Percentiles rank a stretch among this genome's conserved stretches.
Evolutionary conservation across 495 filamentous ascomycete genomes (phyloP).

Genomic region (Trichoderma erinaceum): DNA sequence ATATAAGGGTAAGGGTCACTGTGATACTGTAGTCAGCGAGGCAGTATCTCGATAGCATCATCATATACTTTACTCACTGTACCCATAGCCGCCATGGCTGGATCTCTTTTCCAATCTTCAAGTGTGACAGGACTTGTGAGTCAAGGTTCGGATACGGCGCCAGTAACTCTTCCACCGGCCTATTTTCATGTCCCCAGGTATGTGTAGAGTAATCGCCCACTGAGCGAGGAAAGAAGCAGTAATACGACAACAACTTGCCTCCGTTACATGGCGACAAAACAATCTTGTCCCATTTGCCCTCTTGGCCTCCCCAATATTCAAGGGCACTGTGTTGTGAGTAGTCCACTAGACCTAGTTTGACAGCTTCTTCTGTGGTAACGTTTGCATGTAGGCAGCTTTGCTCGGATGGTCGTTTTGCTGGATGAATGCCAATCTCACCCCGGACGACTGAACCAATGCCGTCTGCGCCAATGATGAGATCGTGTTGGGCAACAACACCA

Average conservation of each 20-base stretch:
- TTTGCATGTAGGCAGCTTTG: conserved; percentile 20
- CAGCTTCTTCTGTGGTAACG: conserved; percentile 31
- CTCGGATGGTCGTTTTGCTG: conserved; percentile 19
- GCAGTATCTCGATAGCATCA: background rate
- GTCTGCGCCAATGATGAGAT: conserved; percentile 28
- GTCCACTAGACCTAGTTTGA: conserved; percentile 37
- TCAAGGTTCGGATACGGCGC: conserved; percentile 42
- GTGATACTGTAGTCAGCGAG: conserved; percentile 22
- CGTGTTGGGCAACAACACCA: conserved; percentile 22
- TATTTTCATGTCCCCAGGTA: conserved; percentile 34
- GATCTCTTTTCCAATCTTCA: conserved; percentile 40
- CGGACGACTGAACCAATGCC: conserved; percentile 22
- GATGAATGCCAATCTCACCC: conserved; percentile 19
- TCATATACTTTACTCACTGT: conserved; percentile 21
- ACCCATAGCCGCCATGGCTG: conserved; percentile 46
- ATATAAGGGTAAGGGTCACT: conserved; percentile 28
- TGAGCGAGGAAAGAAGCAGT: conserved; percentile 46
- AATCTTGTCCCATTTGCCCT: conserved; percentile 41
- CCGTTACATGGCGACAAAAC: conserved; percentile 45
- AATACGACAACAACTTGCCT: conserved; percentile 42
- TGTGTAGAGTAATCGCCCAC: conserved; percentile 38
- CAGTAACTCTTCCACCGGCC: conserved; percentile 33
- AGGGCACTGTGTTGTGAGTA: conserved; percentile 40
- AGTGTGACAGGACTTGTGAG: conserved; percentile 33
- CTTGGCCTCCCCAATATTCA: conserved; percentile 47